Evolutionary conservation across 2,329 filamentous ascomycete genomes (phyloP).

Genomic region (Ceratocystis diversiconidia): DNA sequence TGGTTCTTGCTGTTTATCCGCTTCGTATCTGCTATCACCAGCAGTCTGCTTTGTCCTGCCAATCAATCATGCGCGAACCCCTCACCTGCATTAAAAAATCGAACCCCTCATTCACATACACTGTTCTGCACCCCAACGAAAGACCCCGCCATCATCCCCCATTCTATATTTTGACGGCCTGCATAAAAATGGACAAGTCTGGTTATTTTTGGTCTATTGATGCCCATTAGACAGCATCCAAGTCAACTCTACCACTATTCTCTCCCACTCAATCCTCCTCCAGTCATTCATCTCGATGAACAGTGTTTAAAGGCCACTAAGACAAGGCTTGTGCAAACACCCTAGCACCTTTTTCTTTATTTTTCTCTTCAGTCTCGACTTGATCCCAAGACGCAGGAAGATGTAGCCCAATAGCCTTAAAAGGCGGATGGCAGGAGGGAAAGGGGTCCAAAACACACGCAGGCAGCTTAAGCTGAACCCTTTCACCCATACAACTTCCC

Average conservation of each 20-base stretch:
- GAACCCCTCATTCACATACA: not conserved
- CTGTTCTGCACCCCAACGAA: not conserved
- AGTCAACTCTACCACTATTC: not conserved
- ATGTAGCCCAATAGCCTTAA: not conserved
- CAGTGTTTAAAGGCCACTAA: not conserved
- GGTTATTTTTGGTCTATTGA: not conserved
- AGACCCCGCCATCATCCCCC: not conserved
- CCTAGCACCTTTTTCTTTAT: not conserved
- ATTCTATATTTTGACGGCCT: not conserved
- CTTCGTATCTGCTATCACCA: not conserved
- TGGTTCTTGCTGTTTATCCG: not conserved
- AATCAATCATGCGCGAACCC: slow-evolving; percentile 8
- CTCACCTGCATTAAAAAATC: slow-evolving; percentile 4
- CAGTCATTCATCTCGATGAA: not conserved
- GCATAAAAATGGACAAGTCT: not conserved
- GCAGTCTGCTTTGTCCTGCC: not conserved
- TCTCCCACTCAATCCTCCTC: not conserved
- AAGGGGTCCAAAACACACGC: not conserved
- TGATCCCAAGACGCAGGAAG: not conserved
- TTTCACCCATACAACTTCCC: not conserved
- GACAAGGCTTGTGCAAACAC: not conserved
- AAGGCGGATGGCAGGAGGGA: not conserved
- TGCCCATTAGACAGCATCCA: not conserved
- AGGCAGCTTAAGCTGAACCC: not conserved
- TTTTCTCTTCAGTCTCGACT: not conserved